These are phyloP conservation scores for Zoysia matrella DNA, from an alignment of 202 grass and related monocot genomes.

Conservation along the genomic window DNA sequence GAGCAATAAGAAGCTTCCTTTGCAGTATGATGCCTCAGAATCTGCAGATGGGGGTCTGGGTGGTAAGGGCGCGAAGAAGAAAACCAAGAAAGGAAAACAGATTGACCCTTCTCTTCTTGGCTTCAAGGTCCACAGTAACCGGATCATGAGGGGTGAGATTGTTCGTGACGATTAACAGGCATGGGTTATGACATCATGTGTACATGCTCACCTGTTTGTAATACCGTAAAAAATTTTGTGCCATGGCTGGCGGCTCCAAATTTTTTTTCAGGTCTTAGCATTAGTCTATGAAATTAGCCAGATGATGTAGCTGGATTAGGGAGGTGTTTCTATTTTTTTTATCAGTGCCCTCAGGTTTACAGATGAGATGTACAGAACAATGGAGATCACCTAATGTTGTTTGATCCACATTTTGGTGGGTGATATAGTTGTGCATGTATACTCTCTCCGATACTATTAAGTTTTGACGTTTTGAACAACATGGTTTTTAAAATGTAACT, in stretches of 20 bases:
- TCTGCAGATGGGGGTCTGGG: slow-evolving; percentile 53
- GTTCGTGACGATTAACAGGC: slow-evolving; percentile 70
- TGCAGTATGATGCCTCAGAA: slow-evolving; percentile 63
- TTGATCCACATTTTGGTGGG: background rate
- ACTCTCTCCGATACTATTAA: too few species aligned
- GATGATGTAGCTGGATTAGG: slow-evolving; percentile 47
- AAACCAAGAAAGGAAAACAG: slow-evolving; percentile 92
- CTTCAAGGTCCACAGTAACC: slow-evolving; percentile 98
- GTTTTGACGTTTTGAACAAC: too few species aligned
- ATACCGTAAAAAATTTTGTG: slow-evolving; percentile 41
- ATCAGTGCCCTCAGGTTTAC: slow-evolving; percentile 42
- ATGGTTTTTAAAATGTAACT: too few species aligned
- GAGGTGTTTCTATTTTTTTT: slow-evolving; percentile 27
- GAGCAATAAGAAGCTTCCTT: slow-evolving; percentile 79
- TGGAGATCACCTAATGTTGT: slow-evolving; percentile 23
- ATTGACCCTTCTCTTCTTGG: slow-evolving; percentile 96
- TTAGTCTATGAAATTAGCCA: slow-evolving; percentile 38
- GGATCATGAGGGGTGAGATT: slow-evolving; percentile 95
- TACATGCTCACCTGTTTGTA: slow-evolving; percentile 50
- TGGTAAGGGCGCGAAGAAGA: slow-evolving; percentile 84
- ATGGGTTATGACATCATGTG: slow-evolving; percentile 26
- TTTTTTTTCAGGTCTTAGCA: slow-evolving; percentile 30
- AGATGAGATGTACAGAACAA: slow-evolving; percentile 53
- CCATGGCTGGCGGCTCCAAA: background rate
- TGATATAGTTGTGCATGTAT: background rate